Evolutionary conservation across 2,329 filamentous ascomycete species (phyloP).

Genomic region (Fusarium buharicum): DNA sequence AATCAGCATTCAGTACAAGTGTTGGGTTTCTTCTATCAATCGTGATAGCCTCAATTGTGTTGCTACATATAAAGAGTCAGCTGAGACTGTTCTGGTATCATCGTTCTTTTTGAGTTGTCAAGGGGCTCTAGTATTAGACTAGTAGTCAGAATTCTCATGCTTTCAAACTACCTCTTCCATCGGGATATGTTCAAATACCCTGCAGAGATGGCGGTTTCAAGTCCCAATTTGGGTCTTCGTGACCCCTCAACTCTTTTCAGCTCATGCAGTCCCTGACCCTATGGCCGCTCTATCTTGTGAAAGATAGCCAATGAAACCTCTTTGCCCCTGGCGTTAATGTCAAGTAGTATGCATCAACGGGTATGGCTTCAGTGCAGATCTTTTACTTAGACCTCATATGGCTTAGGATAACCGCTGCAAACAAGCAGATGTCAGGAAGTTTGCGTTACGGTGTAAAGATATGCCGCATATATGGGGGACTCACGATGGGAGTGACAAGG

Average conservation of each 20-base stretch:
- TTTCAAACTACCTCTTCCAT: not conserved
- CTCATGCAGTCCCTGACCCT: slow-evolving; percentile 28
- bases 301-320: slow-evolving; percentile 24
- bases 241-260: slow-evolving; percentile 32
- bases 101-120: not conserved
- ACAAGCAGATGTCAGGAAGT: not conserved
- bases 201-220: slow-evolving; percentile 33
- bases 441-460: slow-evolving; percentile 9
- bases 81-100: not conserved
- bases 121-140: no score
- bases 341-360: slow-evolving; percentile 13
- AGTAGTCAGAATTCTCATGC: not conserved
- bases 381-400: slow-evolving; percentile 9
- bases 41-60: not conserved
- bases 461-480: slow-evolving; percentile 14
- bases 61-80: not conserved
- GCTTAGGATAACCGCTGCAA: slow-evolving; percentile 2
- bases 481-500: not conserved
- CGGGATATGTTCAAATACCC: not conserved
- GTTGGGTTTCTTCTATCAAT: not conserved
- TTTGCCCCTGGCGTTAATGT: slow-evolving; percentile 28
- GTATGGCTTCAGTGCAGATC: slow-evolving; percentile 8
- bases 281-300: slow-evolving; percentile 6
- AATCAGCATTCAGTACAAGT: not conserved
- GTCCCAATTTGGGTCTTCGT: slow-evolving; percentile 24